Conservation (phyloP, 768 basidiomycete species). For the Psilocybe azurescens region DNA sequence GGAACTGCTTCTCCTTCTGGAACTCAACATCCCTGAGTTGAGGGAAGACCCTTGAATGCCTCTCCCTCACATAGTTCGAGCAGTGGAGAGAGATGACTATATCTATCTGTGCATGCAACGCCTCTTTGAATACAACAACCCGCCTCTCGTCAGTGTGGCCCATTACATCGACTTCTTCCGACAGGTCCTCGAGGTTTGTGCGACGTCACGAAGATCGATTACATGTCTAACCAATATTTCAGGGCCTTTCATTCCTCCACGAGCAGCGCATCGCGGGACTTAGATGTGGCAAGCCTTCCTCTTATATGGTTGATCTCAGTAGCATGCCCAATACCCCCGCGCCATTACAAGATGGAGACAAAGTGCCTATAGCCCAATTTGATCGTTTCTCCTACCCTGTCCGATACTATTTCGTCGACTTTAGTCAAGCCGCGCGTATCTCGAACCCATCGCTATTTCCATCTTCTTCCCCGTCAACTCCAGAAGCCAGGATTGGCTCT, state of each 20-base stretch:
- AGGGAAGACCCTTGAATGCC: constrained; percentile 60
- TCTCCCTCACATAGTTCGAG: constrained; percentile 51
- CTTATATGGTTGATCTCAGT: constrained; percentile 50
- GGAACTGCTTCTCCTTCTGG: constrained; percentile 46
- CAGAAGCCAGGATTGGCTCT: constrained; percentile 5
- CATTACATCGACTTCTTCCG: constrained; percentile 57
- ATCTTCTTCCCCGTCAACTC: constrained; percentile 20
- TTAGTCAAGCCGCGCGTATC: constrained; percentile 27
- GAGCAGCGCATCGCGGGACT: constrained; percentile 47
- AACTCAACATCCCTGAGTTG: constrained; percentile 47
- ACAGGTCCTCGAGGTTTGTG: constrained; percentile 52
- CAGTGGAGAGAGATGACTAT: constrained; percentile 45
- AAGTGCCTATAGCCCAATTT: constrained; percentile 24
- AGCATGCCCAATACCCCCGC: constrained; percentile 28
- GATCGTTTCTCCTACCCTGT: constrained; percentile 43
- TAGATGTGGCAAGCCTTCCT: constrained; percentile 36
- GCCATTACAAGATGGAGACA: constrained; percentile 10
- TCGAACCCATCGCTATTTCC: constrained; percentile 13
- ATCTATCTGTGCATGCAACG: constrained; percentile 51
- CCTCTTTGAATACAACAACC: constrained; percentile 48
- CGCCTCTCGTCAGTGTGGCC: constrained; percentile 49
- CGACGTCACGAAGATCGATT: not conserved
- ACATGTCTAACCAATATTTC: not conserved
- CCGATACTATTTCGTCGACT: constrained; percentile 42
- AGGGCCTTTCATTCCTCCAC: constrained; percentile 55